A percentile compares a stretch with the other conserved stretches of the same genome.
Evolutionary conservation across 2,329 filamentous ascomycete species (phyloP).

Genomic region (Fusarium tuaranense): DNA sequence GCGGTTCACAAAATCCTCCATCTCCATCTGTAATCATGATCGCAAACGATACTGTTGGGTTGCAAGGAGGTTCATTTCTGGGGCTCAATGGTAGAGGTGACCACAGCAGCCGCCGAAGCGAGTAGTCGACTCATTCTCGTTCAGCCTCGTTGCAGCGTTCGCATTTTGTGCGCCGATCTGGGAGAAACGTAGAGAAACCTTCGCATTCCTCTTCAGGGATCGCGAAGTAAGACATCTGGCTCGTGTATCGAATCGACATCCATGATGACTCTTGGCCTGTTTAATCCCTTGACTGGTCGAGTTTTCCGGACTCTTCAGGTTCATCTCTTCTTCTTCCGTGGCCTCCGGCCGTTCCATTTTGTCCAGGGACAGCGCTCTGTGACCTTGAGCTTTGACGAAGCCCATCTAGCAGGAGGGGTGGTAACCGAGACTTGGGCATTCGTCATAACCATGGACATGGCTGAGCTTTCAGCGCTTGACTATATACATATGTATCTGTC

Average conservation of each 20-base stretch:
- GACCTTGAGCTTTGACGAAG: not conserved
- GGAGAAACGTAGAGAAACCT: not conserved
- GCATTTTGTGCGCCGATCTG: too few relatives aligned
- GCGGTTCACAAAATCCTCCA: not conserved
- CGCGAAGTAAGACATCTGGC: not conserved
- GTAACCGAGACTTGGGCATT: not conserved
- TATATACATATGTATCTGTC: not conserved
- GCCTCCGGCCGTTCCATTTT: not conserved
- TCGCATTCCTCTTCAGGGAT: not conserved
- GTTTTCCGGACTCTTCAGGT: not conserved
- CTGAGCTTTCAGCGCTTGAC: not conserved
- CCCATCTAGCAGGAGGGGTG: not conserved
- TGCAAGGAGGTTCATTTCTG: too few relatives aligned
- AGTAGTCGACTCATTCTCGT: not conserved
- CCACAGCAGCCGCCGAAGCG: not conserved
- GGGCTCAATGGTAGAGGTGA: too few relatives aligned
- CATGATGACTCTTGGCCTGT: not conserved
- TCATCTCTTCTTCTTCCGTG: not conserved
- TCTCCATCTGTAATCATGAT: not conserved
- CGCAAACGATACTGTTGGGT: not conserved
- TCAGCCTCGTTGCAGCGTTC: not conserved
- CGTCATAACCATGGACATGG: not conserved
- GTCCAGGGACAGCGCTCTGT: not conserved
- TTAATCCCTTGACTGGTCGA: not conserved
- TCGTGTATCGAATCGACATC: not conserved